Evolutionary conservation across 495 filamentous ascomycete genomes (phyloP), one percentile per base, ranked within the genome.

Genomic region (Glarea lozoyensis): DNA sequence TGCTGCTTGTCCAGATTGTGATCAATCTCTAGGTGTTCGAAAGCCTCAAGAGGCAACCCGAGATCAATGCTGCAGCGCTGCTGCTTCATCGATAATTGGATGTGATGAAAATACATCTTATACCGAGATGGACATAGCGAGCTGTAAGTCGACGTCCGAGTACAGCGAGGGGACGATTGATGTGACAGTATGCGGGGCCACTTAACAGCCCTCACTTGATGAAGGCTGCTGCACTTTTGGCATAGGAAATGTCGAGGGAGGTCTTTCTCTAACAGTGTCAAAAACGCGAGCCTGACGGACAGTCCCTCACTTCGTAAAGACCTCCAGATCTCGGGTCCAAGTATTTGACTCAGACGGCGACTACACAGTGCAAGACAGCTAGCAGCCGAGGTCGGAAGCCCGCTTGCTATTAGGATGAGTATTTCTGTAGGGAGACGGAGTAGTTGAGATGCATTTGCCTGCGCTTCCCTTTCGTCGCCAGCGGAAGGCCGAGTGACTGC

Each of bases 21-120:
- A 34, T 29, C 15, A 27, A 48, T 40, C 31, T 48, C 49, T 27
- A 40, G 22, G 40, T 39, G 38, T 27, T 36, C 37, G 36, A 48
- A 44, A 19, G 40, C 40, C 23, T 48, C 45, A 16, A 44, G 38
- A 40, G 45, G 49, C 47, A 44, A 40, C 29, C 44, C 39, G 37
- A 27, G 24, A 43, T 43, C 40, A 40, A 35, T 33, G 9, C 49
- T 45, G 17, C 24, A 38, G 43, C 19, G 32, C 16, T 52, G 49
- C 17, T 37, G 49, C 20, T 48, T 49, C 25, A 52, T 48, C 36
- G 40, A 39, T 37, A 52, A 40, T 24, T 52, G 49, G 36, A 52
- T 35, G 20, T 48, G 43, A 40, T 35, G 33, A 41, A 52, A 48
- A 35, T 30, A 18, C 35, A 52, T 43, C 31, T 18, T 15, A 43